A percentile compares a stretch with the other conserved stretches of the same genome.
phyloP scores from a whole-genome alignment of 495 filamentous ascomycete species.

The Neurospora sp. region DNA sequence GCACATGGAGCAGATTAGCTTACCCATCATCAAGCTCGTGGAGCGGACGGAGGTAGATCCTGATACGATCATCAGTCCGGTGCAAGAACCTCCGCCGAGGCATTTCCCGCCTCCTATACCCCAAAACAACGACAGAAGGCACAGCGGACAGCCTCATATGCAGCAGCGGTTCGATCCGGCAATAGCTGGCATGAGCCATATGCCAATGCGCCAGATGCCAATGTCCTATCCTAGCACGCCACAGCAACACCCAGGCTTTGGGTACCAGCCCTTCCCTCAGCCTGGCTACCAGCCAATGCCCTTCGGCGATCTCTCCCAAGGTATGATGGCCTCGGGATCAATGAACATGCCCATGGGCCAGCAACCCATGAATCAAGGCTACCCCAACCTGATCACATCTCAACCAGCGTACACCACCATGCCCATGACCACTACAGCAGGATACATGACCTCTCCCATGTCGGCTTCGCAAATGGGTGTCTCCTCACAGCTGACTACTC shows the following conservation, averaged over 20 bases:
- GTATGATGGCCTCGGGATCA: conserved; percentile 5
- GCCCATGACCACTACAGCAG: background rate
- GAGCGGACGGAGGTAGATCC: conserved; percentile 43
- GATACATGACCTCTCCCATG: conserved; percentile 2
- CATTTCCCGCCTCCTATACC: conserved; percentile 22
- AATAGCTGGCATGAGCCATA: background rate
- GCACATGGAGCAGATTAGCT: conserved; percentile 89
- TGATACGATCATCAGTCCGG: conserved; percentile 53
- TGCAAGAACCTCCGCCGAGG: conserved; percentile 42
- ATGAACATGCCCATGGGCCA: conserved; percentile 3
- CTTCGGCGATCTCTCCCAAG: conserved; percentile 9
- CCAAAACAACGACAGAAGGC: conserved; percentile 21
- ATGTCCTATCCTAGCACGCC: conserved; percentile 8
- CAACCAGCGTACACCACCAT: conserved; percentile 2
- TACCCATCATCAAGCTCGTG: conserved; percentile 76
- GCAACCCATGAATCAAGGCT: background rate
- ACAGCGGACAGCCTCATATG: conserved; percentile 3
- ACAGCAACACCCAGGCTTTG: background rate
- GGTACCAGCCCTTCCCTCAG: background rate
- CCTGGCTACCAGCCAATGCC: background rate
- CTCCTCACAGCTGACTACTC: background rate
- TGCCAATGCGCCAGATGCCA: conserved; percentile 3
- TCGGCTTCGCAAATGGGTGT: conserved; percentile 1
- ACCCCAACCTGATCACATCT: background rate
- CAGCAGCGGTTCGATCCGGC: conserved; percentile 1